A percentile compares a stretch with the other conserved stretches of the same genome.
Evolutionary conservation across 441 rosid species (phyloP).

Genomic region (Oxalis stricta): DNA sequence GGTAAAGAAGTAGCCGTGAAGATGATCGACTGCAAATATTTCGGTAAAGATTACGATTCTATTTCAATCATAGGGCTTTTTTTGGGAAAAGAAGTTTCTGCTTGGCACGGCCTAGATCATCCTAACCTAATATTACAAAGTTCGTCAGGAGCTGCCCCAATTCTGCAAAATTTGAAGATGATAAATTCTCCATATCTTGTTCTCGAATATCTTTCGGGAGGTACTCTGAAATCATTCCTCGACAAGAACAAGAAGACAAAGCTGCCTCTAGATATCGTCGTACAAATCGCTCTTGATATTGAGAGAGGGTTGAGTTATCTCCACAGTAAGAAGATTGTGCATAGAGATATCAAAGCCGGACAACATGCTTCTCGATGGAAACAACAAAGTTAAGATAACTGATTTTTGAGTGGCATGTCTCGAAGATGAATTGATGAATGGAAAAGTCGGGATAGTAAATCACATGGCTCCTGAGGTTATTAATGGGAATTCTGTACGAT

Average conservation of each 20-base stretch:
- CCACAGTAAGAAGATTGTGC: conserved; percentile 86
- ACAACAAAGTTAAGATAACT: conserved; percentile 77
- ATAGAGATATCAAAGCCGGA: conserved; percentile 95
- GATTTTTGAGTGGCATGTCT: conserved; percentile 95
- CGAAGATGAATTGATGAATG: conserved; percentile 97
- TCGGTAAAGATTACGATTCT: too few relatives aligned
- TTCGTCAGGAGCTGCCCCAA: conserved; percentile 51
- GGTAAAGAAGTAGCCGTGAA: too few relatives aligned
- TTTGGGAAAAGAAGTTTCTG: conserved; percentile 95
- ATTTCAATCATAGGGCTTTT: too few relatives aligned
- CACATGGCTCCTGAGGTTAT: conserved; percentile 99
- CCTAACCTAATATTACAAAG: conserved; percentile 97
- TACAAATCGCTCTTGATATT: conserved; percentile 85
- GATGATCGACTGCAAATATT: too few relatives aligned
- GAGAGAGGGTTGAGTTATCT: conserved; percentile 97
- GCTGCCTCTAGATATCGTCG: conserved; percentile 77
- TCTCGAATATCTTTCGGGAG: conserved; percentile 91
- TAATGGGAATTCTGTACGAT: conserved; percentile 78
- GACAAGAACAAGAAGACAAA: conserved; percentile 79
- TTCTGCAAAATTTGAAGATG: conserved; percentile 70
- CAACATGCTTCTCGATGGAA: conserved; percentile 83
- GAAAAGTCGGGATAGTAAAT: conserved; percentile 92
- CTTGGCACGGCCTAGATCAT: conserved; percentile 93
- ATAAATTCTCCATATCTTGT: conserved; percentile 76
- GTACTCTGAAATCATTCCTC: conserved; percentile 64